Evolutionary conservation across 345 rosid genomes (phyloP).

Genomic region (Citrus medica): DNA sequence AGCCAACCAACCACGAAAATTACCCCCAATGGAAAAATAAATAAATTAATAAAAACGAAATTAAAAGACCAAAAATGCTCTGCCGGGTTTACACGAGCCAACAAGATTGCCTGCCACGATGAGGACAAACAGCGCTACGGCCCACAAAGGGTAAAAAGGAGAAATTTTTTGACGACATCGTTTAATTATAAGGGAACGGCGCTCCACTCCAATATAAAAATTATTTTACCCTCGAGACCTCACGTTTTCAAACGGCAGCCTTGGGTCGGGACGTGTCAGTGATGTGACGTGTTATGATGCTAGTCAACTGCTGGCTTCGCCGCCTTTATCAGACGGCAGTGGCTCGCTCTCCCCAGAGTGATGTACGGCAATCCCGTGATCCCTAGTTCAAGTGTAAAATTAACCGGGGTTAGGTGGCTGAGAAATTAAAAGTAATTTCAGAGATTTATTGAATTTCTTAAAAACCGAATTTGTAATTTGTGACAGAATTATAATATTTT

Average conservation of each 20-base stretch:
- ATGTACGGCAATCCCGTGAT: slow-evolving; percentile 8
- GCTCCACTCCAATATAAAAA: neutral
- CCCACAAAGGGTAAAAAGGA: neutral
- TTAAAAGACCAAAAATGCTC: slow-evolving; percentile 3
- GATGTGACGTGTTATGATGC: slow-evolving; percentile 12
- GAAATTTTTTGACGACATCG: slow-evolving; percentile 6
- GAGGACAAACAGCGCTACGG: slow-evolving; percentile 31
- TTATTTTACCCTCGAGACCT: neutral
- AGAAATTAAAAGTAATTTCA: neutral
- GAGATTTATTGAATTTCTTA: neutral
- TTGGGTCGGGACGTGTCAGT: neutral
- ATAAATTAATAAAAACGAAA: neutral
- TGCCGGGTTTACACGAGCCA: slow-evolving; percentile 37
- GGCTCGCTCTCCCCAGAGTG: neutral
- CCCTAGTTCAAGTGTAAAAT: neutral
- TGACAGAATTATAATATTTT: no score
- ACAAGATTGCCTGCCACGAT: slow-evolving; percentile 38
- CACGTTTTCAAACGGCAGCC: neutral
- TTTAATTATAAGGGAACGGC: slow-evolving; percentile 7
- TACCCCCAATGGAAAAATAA: neutral
- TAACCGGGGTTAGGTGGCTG: neutral
- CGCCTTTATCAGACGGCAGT: slow-evolving; percentile 26
- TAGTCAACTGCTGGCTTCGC: slow-evolving; percentile 9
- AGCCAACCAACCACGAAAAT: neutral
- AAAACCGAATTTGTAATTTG: neutral